phyloP scores from a whole-genome alignment of 805 yeast species.

The Monosporozyma siamensis region DNA sequence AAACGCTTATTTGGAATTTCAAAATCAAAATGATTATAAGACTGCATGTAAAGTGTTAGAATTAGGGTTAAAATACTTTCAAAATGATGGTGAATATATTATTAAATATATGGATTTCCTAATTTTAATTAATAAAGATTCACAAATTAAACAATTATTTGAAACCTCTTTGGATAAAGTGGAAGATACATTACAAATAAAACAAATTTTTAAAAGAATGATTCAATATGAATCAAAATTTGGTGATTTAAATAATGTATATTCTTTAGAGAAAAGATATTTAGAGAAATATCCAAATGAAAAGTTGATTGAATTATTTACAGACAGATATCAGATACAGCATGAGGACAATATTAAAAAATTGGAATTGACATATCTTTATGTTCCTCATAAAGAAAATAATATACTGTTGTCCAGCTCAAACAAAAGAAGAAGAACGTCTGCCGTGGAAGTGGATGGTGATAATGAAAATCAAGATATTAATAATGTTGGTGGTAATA shows the following conservation, averaged over 20 bases:
- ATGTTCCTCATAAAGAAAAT: conserved; percentile 4
- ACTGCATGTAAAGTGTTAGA: conserved; percentile 73
- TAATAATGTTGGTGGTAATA: conserved; percentile 2
- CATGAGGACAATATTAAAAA: conserved; percentile 27
- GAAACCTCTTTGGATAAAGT: conserved; percentile 60
- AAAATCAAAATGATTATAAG: conserved; percentile 51
- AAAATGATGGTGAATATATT: conserved; percentile 51
- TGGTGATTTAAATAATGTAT: conserved; percentile 61
- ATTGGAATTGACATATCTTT: conserved; percentile 30
- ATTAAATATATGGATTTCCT: conserved; percentile 64
- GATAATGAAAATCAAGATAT: no score
- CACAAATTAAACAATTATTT: conserved; percentile 68
- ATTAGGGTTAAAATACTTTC: conserved; percentile 54
- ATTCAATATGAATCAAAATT: conserved; percentile 58
- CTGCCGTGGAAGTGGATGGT: background rate
- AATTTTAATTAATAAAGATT: conserved; percentile 56
- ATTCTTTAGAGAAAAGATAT: conserved; percentile 57
- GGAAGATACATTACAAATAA: conserved; percentile 29
- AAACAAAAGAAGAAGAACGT: conserved; percentile 2
- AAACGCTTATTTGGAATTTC: conserved; percentile 72
- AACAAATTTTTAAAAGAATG: conserved; percentile 46
- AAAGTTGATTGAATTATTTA: conserved; percentile 28
- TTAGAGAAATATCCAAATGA: conserved; percentile 57
- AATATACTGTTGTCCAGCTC: background rate
- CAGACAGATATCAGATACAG: conserved; percentile 32